A percentile compares a stretch with the other conserved stretches of the same genome.
Conservation (phyloP, 169 alveolate genomes). For the Neospora caninum region DNA sequence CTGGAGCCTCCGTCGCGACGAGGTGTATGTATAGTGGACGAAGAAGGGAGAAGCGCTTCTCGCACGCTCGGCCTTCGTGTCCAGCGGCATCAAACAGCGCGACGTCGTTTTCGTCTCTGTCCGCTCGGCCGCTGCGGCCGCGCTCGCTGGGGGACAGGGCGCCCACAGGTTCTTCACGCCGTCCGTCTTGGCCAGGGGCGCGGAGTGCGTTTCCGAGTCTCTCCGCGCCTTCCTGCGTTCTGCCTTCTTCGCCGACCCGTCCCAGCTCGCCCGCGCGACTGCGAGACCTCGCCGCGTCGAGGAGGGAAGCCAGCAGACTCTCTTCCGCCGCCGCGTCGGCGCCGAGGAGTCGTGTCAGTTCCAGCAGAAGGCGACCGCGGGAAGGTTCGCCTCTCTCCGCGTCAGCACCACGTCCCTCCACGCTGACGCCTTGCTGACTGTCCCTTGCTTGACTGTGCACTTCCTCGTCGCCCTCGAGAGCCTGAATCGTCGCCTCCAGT, state of each 20-base stretch:
- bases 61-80: not conserved
- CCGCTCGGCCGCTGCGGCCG: no score
- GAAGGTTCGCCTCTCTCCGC: not conserved
- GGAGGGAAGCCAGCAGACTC: not conserved
- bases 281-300: not conserved
- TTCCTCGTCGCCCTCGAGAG: not conserved
- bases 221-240: not conserved
- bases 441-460: not conserved
- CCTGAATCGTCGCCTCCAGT: not conserved
- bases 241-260: not conserved
- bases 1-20: not conserved
- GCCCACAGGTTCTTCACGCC: no score
- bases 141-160: no score
- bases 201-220: not conserved
- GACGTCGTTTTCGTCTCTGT: not conserved
- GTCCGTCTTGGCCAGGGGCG: no score
- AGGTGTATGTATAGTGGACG: slow-evolving; percentile 4
- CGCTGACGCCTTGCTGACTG: not conserved
- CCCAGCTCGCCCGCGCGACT: not conserved
- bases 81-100: not conserved
- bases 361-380: not conserved
- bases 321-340: not conserved
- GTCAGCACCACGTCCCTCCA: not conserved
- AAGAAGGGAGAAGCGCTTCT: not conserved
- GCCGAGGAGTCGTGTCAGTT: not conserved